A percentile compares a stretch with the other conserved stretches of the same genome.
Conservation (phyloP, 352 stramenopile genomes). For the Phytophthora sp. region DNA sequence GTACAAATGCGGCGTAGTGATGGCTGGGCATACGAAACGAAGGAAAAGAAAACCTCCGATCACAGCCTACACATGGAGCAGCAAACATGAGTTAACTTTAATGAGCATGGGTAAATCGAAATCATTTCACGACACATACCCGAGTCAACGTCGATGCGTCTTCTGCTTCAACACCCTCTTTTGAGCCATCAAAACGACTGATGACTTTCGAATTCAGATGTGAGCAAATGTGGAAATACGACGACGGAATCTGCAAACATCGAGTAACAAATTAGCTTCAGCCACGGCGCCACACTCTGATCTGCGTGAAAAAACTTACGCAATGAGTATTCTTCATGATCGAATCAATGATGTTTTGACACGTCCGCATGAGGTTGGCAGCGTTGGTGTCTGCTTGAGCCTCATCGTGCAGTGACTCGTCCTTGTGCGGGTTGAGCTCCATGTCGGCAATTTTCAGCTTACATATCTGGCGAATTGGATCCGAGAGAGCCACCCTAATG, state of each 20-base stretch:
- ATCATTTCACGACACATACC: constrained; percentile 33
- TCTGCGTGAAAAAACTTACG: constrained; percentile 24
- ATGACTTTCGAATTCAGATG: constrained; percentile 78
- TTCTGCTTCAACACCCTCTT: constrained; percentile 61
- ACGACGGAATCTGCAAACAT: constrained; percentile 59
- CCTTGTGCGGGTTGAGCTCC: constrained; percentile 71
- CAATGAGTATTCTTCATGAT: constrained; percentile 69
- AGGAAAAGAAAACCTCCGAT: constrained; percentile 90
- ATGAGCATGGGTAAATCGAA: background rate
- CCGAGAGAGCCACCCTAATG: constrained; percentile 61
- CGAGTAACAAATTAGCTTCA: background rate
- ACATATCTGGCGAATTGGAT: constrained; percentile 70
- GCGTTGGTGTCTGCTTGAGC: constrained; percentile 56
- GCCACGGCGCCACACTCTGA: background rate
- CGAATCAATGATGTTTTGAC: constrained; percentile 83
- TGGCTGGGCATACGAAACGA: constrained; percentile 87
- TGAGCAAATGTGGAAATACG: constrained; percentile 82
- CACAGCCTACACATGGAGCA: constrained; percentile 56
- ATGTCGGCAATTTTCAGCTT: constrained; percentile 74
- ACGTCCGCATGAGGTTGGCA: constrained; percentile 82
- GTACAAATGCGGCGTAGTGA: constrained; percentile 88
- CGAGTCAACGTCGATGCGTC: constrained; percentile 62
- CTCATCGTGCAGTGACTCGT: constrained; percentile 50
- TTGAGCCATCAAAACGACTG: constrained; percentile 68
- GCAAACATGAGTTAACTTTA: constrained; percentile 4